Evolutionary conservation across 208 protist species (phyloP).

Genomic region (Crithidia sp.): DNA sequence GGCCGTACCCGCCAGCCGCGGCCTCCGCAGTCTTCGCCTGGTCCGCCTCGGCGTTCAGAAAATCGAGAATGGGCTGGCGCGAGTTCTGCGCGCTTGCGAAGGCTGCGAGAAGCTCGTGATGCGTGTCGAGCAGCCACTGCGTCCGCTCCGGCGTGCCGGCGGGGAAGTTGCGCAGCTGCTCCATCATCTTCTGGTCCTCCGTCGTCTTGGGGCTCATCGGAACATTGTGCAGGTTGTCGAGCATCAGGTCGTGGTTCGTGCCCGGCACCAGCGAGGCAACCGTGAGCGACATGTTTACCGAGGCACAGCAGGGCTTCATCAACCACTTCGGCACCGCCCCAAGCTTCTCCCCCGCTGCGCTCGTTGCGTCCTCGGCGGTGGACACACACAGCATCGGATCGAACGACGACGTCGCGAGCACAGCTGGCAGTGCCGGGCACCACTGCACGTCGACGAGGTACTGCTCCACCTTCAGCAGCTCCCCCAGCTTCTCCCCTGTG

Average conservation of each 20-base stretch:
- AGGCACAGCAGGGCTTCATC: constrained; percentile 64
- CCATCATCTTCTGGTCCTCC: constrained; percentile 33
- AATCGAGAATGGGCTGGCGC: constrained; percentile 71
- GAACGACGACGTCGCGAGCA: constrained; percentile 93
- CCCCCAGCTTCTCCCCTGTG: constrained; percentile 69
- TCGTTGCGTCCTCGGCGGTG: constrained; percentile 52
- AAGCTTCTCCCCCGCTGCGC: constrained; percentile 24
- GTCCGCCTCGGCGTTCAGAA: constrained; percentile 34
- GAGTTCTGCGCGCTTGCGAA: constrained; percentile 54
- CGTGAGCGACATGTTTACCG: constrained; percentile 56
- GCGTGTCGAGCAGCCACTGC: constrained; percentile 57
- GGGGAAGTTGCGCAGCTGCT: constrained; percentile 36
- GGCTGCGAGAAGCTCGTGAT: constrained; percentile 66
- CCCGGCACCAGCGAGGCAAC: constrained; percentile 56
- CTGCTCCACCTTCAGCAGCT: constrained; percentile 68
- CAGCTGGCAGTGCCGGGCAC: constrained; percentile 87
- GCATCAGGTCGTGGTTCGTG: constrained; percentile 38
- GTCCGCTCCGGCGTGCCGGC: constrained; percentile 52
- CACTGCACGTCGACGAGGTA: constrained; percentile 96
- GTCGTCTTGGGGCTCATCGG: constrained; percentile 39
- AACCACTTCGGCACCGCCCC: constrained; percentile 59
- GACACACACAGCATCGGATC: constrained; percentile 75
- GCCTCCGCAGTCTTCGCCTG: constrained; percentile 2
- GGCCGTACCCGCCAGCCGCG: constrained; percentile 9
- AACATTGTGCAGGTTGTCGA: constrained; percentile 21